Evolutionary conservation across 306 rosid species (phyloP), one percentile per base, ranked within the genome.

Genomic region (Prunus mume): DNA sequence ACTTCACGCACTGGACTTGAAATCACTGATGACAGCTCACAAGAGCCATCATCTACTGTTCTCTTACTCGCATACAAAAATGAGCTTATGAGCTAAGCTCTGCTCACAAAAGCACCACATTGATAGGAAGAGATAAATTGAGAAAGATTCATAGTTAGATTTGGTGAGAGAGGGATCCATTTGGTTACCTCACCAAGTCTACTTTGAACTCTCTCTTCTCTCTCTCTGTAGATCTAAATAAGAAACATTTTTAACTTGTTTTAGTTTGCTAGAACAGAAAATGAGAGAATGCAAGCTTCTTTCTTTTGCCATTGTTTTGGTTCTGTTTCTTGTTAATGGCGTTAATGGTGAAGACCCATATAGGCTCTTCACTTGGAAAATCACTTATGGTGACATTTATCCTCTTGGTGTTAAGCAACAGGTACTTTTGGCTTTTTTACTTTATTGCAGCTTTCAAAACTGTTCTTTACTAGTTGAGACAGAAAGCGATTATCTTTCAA

Each of bases 341-440:
- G 93, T 78, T 60, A 77, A 80, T 55, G 87, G 76, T 74, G 98
- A 95, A 62, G 89, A 95, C 90, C 98, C 98, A 0, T 95, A 95
- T 43, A 86, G 90, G 52, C 84, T 78, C 81, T 27, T 89, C 82
- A 89, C 95, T 45, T 95, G 98, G 98, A 92, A 95, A 86, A 83
- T 95, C 82, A 92, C 98, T 61, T 87, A 90, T 12, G 97, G 96
- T 34, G 90, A 92, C 72, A 92, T 92, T 69, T 95, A 89, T 70
- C 97, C 97, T 28, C 97, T 95, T 69, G 98, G 98, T 65, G 88
- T 89, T 69, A 92, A 92, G 81, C 98, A 92, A 78, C 90, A 89
- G 98, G 98, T 94, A 57, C 78, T 24, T 62, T 17, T 74, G n/a
- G 17, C 28, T 9, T 71, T 61, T 72, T 56, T 6, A 12, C 46